A percentile compares a stretch with the other conserved stretches of the same genome.
phyloP scores from a whole-genome alignment of 2,329 filamentous ascomycete species.

The Nemania abortiva region DNA sequence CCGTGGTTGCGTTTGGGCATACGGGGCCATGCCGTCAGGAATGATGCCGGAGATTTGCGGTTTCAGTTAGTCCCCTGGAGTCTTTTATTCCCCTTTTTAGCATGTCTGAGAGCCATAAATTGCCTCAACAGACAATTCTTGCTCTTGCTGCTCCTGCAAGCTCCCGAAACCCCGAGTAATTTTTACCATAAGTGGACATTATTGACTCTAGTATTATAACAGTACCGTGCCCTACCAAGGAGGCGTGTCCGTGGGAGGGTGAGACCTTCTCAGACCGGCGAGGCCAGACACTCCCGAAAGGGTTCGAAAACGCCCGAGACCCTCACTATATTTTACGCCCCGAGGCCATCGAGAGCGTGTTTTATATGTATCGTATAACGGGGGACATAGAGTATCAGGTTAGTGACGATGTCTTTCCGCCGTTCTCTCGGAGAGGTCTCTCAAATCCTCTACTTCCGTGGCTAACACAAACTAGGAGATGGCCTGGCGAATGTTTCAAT shows the following conservation, averaged over 20 bases:
- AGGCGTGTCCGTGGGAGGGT: slow-evolving; percentile 50
- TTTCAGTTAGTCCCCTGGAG: too few species aligned
- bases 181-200: too few species aligned
- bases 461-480: slow-evolving; percentile 37
- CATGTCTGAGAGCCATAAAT: too few species aligned
- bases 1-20: slow-evolving; percentile 73
- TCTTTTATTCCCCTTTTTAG: too few species aligned
- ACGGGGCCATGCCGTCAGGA: slow-evolving; percentile 66
- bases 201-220: too few species aligned
- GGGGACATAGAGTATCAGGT: slow-evolving; percentile 44
- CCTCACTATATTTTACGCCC: slow-evolving; percentile 52
- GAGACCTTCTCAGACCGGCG: slow-evolving; percentile 16
- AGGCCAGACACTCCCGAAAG: slow-evolving; percentile 45
- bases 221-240: slow-evolving; percentile 56
- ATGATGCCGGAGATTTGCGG: slow-evolving; percentile 72
- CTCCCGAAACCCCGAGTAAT: too few species aligned
- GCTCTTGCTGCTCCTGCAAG: too few species aligned
- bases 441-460: neutral
- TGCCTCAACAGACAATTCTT: too few species aligned
- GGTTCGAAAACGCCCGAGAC: slow-evolving; percentile 64
- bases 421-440: neutral
- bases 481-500: slow-evolving; percentile 51
- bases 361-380: slow-evolving; percentile 51
- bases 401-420: neutral
- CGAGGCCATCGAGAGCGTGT: slow-evolving; percentile 52